Evolutionary conservation across 2,329 filamentous ascomycete genomes (phyloP).

Genomic region (Alternaria longipes): DNA sequence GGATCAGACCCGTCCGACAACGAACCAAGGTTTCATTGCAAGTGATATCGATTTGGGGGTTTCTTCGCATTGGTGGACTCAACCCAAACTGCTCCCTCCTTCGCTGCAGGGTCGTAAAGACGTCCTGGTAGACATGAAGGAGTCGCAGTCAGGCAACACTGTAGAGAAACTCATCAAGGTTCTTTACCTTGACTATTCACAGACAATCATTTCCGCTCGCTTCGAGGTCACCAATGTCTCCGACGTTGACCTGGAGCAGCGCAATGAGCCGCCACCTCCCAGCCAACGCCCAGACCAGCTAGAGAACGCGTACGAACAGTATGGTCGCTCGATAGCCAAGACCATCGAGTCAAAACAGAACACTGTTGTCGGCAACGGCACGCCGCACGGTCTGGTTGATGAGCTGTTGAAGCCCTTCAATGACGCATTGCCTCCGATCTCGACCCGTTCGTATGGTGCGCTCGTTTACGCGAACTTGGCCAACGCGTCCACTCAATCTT

Average conservation of each 20-base stretch:
- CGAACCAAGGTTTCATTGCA: conserved; percentile 85
- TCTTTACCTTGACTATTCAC: conserved; percentile 96
- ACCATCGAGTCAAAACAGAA: conserved; percentile 77
- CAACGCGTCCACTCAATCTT: conserved; percentile 88
- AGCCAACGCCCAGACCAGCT: conserved; percentile 90
- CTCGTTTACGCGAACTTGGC: conserved; percentile 94
- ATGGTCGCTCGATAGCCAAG: conserved; percentile 79
- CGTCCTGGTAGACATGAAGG: conserved; percentile 82
- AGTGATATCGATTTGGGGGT: conserved; percentile 82
- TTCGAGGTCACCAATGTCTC: conserved; percentile 79
- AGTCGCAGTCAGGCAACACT: conserved; percentile 76
- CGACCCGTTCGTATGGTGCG: conserved; percentile 89
- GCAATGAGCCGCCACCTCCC: conserved; percentile 83
- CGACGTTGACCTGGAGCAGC: conserved; percentile 81
- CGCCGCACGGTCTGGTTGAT: conserved; percentile 77
- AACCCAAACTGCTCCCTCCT: conserved; percentile 80
- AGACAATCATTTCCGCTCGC: conserved; percentile 83
- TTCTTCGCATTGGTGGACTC: conserved; percentile 85
- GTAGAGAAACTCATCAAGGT: conserved; percentile 84
- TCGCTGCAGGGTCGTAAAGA: conserved; percentile 84
- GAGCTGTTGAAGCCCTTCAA: conserved; percentile 79
- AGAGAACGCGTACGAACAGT: conserved; percentile 82
- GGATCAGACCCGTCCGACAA: conserved; percentile 73
- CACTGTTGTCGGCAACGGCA: conserved; percentile 83
- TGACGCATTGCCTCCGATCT: conserved; percentile 81